Percentiles rank a stretch among this genome's conserved stretches.
phyloP scores from a whole-genome alignment of 2,329 filamentous ascomycete genomes.

The Fusarium siculi region DNA sequence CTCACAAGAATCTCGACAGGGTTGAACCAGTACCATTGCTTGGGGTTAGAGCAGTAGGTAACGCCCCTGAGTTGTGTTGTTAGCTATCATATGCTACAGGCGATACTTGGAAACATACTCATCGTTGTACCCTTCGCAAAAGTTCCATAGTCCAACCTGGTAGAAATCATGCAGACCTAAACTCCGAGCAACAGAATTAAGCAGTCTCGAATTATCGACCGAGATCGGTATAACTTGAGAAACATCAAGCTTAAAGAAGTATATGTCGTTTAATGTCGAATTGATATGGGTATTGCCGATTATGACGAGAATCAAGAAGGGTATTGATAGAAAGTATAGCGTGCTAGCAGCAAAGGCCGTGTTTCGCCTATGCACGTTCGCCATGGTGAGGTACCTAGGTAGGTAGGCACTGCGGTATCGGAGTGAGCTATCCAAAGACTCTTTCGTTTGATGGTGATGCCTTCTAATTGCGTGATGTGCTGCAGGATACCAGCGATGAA shows the following conservation, averaged over 20 bases:
- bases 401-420: neutral
- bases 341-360: conserved; percentile 73
- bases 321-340: conserved; percentile 77
- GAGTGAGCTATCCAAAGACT: conserved; percentile 14
- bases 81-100: conserved; percentile 29
- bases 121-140: conserved; percentile 84
- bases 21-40: conserved; percentile 88
- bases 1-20: conserved; percentile 83
- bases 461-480: neutral
- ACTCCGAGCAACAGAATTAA: conserved; percentile 88
- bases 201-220: conserved; percentile 76
- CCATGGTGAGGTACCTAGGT: conserved; percentile 31
- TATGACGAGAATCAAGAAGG: conserved; percentile 83
- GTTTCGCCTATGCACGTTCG: conserved; percentile 56
- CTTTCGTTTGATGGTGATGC: conserved; percentile 21
- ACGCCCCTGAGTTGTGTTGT: conserved; percentile 69
- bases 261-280: conserved; percentile 73
- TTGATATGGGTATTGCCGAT: conserved; percentile 78
- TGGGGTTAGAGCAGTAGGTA: conserved; percentile 77
- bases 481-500: neutral
- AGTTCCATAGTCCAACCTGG: conserved; percentile 90
- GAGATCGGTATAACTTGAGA: conserved; percentile 81
- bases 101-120: conserved; percentile 53
- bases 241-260: conserved; percentile 87
- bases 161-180: conserved; percentile 95